Evolutionary conservation across 257 asterid species (phyloP).

Genomic region (Forsythia viridissima): DNA sequence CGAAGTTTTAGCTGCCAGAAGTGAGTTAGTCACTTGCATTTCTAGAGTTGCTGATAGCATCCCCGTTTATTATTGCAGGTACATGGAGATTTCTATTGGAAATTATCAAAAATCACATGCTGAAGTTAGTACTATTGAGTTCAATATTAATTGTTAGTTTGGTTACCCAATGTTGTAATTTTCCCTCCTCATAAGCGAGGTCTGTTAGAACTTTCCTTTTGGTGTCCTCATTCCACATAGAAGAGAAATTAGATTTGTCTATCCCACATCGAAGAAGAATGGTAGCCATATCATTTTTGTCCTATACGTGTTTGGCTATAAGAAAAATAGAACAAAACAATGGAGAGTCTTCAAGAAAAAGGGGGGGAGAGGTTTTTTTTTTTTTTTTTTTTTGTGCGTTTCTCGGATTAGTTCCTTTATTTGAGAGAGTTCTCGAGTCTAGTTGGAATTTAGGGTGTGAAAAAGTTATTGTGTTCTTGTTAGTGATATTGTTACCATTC

Average conservation of each 20-base stretch:
- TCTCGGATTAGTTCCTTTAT: too few relatives aligned
- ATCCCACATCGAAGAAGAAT: background rate
- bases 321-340: background rate
- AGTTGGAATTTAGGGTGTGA: too few relatives aligned
- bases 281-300: background rate
- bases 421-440: too few relatives aligned
- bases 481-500: too few relatives aligned
- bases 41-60: conserved; percentile 41
- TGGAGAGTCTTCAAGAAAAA: too few relatives aligned
- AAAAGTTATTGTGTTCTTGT: too few relatives aligned
- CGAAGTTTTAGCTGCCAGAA: conserved; percentile 51
- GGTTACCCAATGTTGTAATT: background rate
- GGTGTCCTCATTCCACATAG: background rate
- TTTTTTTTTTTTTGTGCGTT: too few relatives aligned
- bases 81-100: background rate
- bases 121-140: background rate
- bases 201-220: background rate
- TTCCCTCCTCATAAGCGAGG: background rate
- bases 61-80: conserved; percentile 62
- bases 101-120: background rate
- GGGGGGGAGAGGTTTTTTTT: too few relatives aligned
- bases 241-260: background rate
- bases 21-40: conserved; percentile 41
- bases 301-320: background rate
- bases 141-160: background rate